Base-by-base conservation (phyloP, 345 rosid genomes). In the Eucalyptus virginea region DNA sequence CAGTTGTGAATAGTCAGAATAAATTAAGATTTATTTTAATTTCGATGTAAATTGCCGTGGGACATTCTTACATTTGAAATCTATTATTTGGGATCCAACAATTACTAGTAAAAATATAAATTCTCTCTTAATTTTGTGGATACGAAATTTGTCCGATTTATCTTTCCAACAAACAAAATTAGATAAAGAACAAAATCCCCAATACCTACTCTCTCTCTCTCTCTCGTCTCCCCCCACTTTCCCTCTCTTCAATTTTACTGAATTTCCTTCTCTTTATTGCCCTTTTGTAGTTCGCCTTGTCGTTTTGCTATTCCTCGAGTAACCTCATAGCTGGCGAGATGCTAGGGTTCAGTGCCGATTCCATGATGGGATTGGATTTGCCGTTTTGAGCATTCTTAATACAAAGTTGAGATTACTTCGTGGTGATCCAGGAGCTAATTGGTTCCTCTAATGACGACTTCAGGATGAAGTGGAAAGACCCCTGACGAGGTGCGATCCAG, bases 91-190 rank as follows among this genome's bases (percentile, higher is more conserved):
- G 4, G 17, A 40, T 21, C 9, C 28, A 19, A 77, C 2, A 0
- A 4, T 40, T 40, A 7, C 30, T 77, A 28, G 2, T 21, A 0
- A 77, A 40, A 21, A 8, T 4, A 21, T 11, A 77, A 77, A 11
- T 5, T 77, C 3, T 37, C 8, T 6, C 8, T 21, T 2, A 3
- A 37, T 9, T 11, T 72, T 37, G 1, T 72, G 3, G 3, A 37
- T 72, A 9, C 3, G 3, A 72, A 37, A 19, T 72, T 11, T 72
- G 0, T 72, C 15, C 6, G 0, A 72, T 72, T 4, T 37, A 0
- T 19, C 26, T 5, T 6, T 37, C 5, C 45, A 1, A 72, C 8
- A 21, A 11, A 72, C 2, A 19, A 3, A n/a, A n/a, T 65, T 65
- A 65, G 6, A 1, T 15, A 37, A n/a, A 72, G 8, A 37, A 4